Conservation (phyloP, 208 protist species). For the Spongospora subterranea region DNA sequence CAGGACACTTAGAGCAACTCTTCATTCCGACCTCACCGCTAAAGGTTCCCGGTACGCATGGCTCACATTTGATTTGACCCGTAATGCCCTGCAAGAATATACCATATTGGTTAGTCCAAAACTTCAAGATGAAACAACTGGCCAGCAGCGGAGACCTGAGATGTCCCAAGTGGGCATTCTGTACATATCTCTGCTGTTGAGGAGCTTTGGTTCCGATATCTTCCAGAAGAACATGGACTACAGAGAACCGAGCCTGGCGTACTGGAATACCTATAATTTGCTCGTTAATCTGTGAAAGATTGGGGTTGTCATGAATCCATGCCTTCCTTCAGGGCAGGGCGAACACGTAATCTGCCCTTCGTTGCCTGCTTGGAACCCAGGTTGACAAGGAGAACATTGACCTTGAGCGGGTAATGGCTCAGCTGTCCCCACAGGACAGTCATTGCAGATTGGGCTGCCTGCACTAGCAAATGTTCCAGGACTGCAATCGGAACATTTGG, state of each 20-base stretch:
- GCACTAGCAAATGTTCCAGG: conserved; percentile 25
- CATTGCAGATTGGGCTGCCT: not conserved
- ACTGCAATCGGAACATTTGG: not conserved
- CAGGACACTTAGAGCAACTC: not conserved
- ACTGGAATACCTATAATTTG: not conserved
- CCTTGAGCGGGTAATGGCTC: not conserved
- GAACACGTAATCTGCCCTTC: not conserved
- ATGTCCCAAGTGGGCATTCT: not conserved
- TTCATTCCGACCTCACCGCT: not conserved
- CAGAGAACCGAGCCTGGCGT: not conserved
- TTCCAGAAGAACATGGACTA: not conserved
- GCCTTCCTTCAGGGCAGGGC: not conserved
- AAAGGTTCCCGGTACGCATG: conserved; percentile 22
- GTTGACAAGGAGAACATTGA: not conserved
- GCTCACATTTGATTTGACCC: conserved; percentile 20
- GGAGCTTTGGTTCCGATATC: not conserved
- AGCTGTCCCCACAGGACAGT: conserved; percentile 13
- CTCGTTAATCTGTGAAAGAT: not conserved
- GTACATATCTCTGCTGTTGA: not conserved
- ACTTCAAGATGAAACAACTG: too few relatives aligned
- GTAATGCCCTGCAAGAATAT: not conserved
- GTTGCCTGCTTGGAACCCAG: not conserved
- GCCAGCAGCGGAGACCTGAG: not conserved
- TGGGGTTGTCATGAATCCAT: not conserved
- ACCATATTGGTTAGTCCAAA: too few relatives aligned